Percentiles rank a stretch among this genome's conserved stretches.
phyloP scores from a whole-genome alignment of 108 stramenopile species.

The Skeletonema tropicum region DNA sequence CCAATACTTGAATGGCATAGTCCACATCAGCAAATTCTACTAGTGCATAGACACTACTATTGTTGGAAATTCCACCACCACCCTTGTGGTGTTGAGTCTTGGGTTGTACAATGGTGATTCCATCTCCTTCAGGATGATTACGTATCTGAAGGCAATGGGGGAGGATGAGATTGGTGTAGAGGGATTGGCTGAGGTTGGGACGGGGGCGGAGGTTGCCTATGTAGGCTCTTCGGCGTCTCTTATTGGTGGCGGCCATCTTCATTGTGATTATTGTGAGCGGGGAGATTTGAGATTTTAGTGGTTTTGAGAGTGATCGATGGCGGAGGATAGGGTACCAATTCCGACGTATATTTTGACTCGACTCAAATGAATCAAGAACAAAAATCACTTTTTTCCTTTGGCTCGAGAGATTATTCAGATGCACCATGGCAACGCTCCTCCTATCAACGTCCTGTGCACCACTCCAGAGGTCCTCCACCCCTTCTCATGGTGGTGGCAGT shows the following conservation, averaged over 20 bases:
- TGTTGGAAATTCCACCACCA: too few relatives aligned
- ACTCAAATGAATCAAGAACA: too few relatives aligned
- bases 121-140: constrained; percentile 17
- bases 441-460: not conserved
- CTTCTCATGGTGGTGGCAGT: not conserved
- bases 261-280: too few relatives aligned
- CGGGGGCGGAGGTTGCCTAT: constrained; percentile 53
- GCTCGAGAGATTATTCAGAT: not conserved
- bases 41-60: constrained; percentile 17
- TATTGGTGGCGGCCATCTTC: not conserved
- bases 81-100: constrained; percentile 1
- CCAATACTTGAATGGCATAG: constrained; percentile 39
- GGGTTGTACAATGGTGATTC: constrained; percentile 12
- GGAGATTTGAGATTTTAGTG: not conserved
- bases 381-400: too few relatives aligned
- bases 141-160: constrained; percentile 28
- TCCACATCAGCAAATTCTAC: constrained; percentile 49
- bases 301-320: not conserved
- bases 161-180: constrained; percentile 22
- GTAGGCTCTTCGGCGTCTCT: constrained; percentile 29
- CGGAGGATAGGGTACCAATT: not conserved
- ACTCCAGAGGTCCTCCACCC: not conserved
- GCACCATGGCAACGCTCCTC: constrained; percentile 2
- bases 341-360: not conserved
- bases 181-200: constrained; percentile 22